Evolutionary conservation across 257 asterid species (phyloP).

Genomic region (Oldenlandia corymbosa): DNA sequence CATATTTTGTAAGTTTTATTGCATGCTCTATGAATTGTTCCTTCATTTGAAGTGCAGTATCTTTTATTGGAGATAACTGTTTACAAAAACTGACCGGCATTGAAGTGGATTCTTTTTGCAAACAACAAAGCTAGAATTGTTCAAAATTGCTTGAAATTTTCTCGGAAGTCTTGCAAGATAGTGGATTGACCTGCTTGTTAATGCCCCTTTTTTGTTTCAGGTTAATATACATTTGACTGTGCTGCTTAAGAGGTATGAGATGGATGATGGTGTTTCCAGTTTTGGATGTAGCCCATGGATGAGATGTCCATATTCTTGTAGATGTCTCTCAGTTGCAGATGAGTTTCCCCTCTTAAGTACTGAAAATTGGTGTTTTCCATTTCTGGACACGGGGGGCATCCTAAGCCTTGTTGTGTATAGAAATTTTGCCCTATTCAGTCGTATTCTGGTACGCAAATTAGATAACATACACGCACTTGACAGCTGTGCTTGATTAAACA

Average conservation of each 20-base stretch:
- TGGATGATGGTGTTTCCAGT: not conserved
- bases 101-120: not conserved
- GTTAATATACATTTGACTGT: not conserved
- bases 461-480: slow-evolving; percentile 1
- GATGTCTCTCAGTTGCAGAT: slow-evolving; percentile 77
- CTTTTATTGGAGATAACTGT: too few relatives aligned
- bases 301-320: slow-evolving; percentile 50
- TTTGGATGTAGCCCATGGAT: slow-evolving; percentile 21
- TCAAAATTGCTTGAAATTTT: too few relatives aligned
- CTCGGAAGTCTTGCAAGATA: not conserved
- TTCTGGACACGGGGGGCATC: slow-evolving; percentile 24
- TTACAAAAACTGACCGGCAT: too few relatives aligned
- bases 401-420: slow-evolving; percentile 38
- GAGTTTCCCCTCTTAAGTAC: slow-evolving; percentile 87
- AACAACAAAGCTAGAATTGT: not conserved
- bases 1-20: not conserved
- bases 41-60: too few relatives aligned
- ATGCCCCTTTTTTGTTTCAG: slow-evolving; percentile 16
- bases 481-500: not conserved
- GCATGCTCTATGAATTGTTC: not conserved
- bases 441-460: slow-evolving; percentile 3
- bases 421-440: slow-evolving; percentile 17
- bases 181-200: not conserved
- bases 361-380: slow-evolving; percentile 37
- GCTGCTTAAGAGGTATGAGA: not conserved